Evolutionary conservation across 345 rosid species (phyloP), one percentile per base, ranked within the genome.

Genomic region (Aurinia saxatilis): DNA sequence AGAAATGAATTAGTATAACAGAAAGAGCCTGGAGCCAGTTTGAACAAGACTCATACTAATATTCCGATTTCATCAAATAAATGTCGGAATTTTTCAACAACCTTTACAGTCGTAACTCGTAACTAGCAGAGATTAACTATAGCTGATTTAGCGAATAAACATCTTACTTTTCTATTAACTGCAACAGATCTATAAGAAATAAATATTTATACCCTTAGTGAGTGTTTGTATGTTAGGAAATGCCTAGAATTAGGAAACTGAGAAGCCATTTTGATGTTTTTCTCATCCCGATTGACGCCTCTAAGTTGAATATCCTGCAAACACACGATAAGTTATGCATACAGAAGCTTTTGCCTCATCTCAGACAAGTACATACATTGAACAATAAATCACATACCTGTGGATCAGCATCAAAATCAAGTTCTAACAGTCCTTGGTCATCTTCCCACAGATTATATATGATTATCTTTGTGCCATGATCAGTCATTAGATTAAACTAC

Each of bases 401-500:
- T 30, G 78, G 74, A 69, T 92, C 91, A 30, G 85, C 40, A 60
- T 84, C 85, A 73, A 89, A 92, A 75, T 89, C 98, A 52, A 92
- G 96, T 63, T 92, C 98, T 51, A 70, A 68, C 39, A 80, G 64
- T 65, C 96, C 95, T 77, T 84, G 76, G 50, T 92, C 98, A 80
- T 92, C 88, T 74, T 89, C 96, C 98, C 98, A 92, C 42, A 92
- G 82, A 64, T 92, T 87, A 78, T 92, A 92, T 60, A 92, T 85
- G 38, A 89, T 73, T 71, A 92, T 77, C 13, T 84, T 82, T 36
- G 98, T 92, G 50, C 98, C 98, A 46, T 75, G 86, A 56, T 81
- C 88, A 37, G 77, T 77, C 88, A 89, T 85, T 63, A 72, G 57
- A 73, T 75, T 73, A 64, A 92, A 89, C 98, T 92, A 66, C 67